A percentile compares a stretch with the other conserved stretches of the same genome.
These are phyloP conservation scores for Arthrobotrys iridis DNA, from an alignment of 2,329 filamentous ascomycete genomes.

Conservation along the genomic window DNA sequence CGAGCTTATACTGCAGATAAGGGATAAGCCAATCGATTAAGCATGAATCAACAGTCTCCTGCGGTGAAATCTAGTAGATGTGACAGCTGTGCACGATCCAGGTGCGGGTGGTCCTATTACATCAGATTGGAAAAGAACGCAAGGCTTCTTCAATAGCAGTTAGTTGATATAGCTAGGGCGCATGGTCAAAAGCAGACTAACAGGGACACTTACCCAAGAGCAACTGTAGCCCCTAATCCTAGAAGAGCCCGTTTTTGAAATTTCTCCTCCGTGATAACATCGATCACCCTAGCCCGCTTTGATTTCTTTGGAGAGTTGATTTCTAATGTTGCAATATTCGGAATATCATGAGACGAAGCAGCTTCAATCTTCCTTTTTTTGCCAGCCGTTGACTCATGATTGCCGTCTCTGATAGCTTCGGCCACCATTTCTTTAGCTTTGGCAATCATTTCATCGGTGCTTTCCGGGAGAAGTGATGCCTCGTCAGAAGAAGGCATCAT, in stretches of 20 bases:
- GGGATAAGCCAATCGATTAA: not conserved
- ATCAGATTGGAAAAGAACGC: conserved; percentile 46
- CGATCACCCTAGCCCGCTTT: conserved; percentile 73
- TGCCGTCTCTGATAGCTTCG: conserved; percentile 68
- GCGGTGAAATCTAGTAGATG: not conserved
- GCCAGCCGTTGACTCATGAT: not conserved
- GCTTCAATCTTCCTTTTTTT: conserved; percentile 58
- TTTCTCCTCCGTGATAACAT: conserved; percentile 83
- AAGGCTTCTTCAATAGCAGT: conserved; percentile 16
- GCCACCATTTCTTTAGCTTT: conserved; percentile 90
- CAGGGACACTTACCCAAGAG: conserved; percentile 79
- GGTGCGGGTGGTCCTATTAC: conserved; percentile 10
- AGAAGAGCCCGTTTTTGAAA: conserved; percentile 86
- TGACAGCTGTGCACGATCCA: not conserved
- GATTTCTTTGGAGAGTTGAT: conserved; percentile 75
- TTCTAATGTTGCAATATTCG: conserved; percentile 60
- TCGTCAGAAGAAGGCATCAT: conserved; percentile 74
- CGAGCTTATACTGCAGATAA: not conserved
- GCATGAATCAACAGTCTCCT: not conserved
- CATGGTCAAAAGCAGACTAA: not conserved
- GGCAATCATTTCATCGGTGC: conserved; percentile 83
- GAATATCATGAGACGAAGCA: conserved; percentile 61
- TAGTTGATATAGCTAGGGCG: not conserved
- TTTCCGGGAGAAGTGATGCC: conserved; percentile 71
- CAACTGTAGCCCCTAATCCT: conserved; percentile 85